Evolutionary conservation across 169 alveolate genomes (phyloP).

Genomic region (Hepatocystis sp.): DNA sequence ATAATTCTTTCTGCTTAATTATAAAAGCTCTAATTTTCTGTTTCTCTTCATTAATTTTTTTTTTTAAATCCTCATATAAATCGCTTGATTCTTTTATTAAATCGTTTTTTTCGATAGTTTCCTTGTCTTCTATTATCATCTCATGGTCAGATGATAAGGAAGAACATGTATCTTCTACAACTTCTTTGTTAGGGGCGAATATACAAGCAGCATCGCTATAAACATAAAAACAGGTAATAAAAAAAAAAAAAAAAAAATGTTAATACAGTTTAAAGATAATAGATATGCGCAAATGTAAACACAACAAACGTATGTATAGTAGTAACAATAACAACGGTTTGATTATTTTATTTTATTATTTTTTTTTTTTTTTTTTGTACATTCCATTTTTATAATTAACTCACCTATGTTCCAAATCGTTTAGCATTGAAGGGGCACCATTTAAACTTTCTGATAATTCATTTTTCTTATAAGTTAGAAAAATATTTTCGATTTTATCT

Average conservation of each 20-base stretch:
- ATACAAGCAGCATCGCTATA: slow-evolving; percentile 64
- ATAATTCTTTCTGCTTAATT: slow-evolving; percentile 80
- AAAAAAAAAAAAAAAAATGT: background rate
- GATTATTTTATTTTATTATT: too few relatives aligned
- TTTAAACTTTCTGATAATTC: slow-evolving; percentile 18
- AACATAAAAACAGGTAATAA: background rate
- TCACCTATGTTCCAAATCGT: slow-evolving; percentile 53
- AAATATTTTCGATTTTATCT: slow-evolving; percentile 12
- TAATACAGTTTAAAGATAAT: background rate
- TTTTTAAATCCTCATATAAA: slow-evolving; percentile 77
- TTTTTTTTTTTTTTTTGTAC: too few relatives aligned
- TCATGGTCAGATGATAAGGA: slow-evolving; percentile 73
- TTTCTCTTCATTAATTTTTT: slow-evolving; percentile 79
- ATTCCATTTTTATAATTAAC: background rate
- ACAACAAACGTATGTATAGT: too few relatives aligned
- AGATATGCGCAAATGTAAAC: background rate
- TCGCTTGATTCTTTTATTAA: slow-evolving; percentile 39
- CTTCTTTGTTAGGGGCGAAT: slow-evolving; percentile 70
- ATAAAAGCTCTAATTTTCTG: slow-evolving; percentile 80
- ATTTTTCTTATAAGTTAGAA: slow-evolving; percentile 14
- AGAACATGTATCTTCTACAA: slow-evolving; percentile 65
- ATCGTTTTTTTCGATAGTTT: slow-evolving; percentile 42
- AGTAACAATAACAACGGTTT: too few relatives aligned
- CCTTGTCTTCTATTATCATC: slow-evolving; percentile 43
- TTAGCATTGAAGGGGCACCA: slow-evolving; percentile 26